Conservation (phyloP, 805 yeast genomes). For the Wickerhamiella kazuoi region DNA sequence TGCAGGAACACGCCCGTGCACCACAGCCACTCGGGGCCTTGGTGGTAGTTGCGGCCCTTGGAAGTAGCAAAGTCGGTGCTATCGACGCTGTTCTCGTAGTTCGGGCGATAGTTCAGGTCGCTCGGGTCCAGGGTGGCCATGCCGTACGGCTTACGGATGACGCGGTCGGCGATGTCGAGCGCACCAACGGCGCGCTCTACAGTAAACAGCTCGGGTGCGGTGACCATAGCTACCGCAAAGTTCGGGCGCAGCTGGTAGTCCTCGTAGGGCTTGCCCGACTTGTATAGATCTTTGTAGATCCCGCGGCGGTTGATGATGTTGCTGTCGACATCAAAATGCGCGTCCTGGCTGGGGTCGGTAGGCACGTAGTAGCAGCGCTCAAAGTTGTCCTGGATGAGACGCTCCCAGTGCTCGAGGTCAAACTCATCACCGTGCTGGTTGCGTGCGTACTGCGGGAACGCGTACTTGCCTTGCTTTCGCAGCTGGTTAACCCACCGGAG, state of each 20-base stretch:
- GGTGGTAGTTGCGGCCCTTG: slow-evolving; percentile 92
- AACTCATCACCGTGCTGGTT: slow-evolving; percentile 41
- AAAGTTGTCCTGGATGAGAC: slow-evolving; percentile 48
- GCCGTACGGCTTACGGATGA: slow-evolving; percentile 77
- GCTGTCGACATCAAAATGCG: slow-evolving; percentile 41
- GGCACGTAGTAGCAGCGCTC: slow-evolving; percentile 73
- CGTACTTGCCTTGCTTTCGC: slow-evolving; percentile 36
- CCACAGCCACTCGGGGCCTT: slow-evolving; percentile 99
- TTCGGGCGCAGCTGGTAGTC: slow-evolving; percentile 89
- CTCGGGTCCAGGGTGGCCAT: slow-evolving; percentile 84
- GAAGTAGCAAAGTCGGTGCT: slow-evolving; percentile 77
- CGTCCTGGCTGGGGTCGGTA: slow-evolving; percentile 40
- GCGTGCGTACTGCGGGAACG: slow-evolving; percentile 33
- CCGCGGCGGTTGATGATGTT: slow-evolving; percentile 72
- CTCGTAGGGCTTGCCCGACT: slow-evolving; percentile 72
- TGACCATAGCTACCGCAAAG: slow-evolving; percentile 83
- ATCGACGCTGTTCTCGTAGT: slow-evolving; percentile 67
- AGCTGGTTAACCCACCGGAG: slow-evolving; percentile 61
- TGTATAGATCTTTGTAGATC: slow-evolving; percentile 73
- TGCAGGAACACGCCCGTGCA: slow-evolving; percentile 71
- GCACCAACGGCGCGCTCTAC: slow-evolving; percentile 45
- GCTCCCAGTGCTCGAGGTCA: slow-evolving; percentile 54
- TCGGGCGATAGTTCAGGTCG: slow-evolving; percentile 82
- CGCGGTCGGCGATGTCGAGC: slow-evolving; percentile 49
- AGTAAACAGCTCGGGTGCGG: slow-evolving; percentile 80